Evolutionary conservation across 768 basidiomycete genomes (phyloP), one percentile per base, ranked within the genome.

Genomic region (Hygrophorus pudorinus): DNA sequence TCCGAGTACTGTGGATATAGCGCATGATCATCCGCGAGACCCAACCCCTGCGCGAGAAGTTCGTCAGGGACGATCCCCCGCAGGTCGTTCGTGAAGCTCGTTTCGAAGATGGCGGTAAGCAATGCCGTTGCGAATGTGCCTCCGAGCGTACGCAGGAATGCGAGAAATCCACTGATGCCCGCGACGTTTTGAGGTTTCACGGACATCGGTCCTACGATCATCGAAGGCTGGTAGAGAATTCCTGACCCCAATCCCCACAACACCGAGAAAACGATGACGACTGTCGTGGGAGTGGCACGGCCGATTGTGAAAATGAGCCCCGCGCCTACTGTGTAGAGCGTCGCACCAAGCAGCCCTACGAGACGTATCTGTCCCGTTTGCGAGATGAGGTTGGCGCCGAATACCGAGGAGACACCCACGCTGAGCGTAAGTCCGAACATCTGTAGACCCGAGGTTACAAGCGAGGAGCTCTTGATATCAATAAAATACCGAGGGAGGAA

Each of bases 401-500:
- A 13, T 6, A 39, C 13, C 3, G 38, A 28, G 10, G 38, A 21
- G 13, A 39, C 6, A 12, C 18, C 38, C 8, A 39, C 5, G 8
- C 18, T 6, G n/a, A 39, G 12, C 8, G 27, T 13, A 11, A 28
- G n/a, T n/a, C 17, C 24, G 18, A 39, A 21, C 18, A 28, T 39
- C n/a, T 21, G 38, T 20, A 28, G 18, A n/a, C 24, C 27, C 8
- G 38, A 20, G 16, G 20, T 28, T 10, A 28, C 27, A n/a, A 21
- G 7, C n/a, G 38, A 28, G 7, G 24, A 11, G 20, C n/a, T 2
- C 24, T 39, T 39, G 38, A 39, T 24, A 24, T 20, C 27, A 17
- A 14, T 20, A 10, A 39, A 21, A 14, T 20, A 28, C 3, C 6
- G 50, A 49, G 39, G 34, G 11, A 42, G 30, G 38, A 39, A 28